Percentiles rank a stretch among this genome's conserved stretches.
Conservation (phyloP, 2,329 filamentous ascomycete species). For the Fusarium domesticum region DNA sequence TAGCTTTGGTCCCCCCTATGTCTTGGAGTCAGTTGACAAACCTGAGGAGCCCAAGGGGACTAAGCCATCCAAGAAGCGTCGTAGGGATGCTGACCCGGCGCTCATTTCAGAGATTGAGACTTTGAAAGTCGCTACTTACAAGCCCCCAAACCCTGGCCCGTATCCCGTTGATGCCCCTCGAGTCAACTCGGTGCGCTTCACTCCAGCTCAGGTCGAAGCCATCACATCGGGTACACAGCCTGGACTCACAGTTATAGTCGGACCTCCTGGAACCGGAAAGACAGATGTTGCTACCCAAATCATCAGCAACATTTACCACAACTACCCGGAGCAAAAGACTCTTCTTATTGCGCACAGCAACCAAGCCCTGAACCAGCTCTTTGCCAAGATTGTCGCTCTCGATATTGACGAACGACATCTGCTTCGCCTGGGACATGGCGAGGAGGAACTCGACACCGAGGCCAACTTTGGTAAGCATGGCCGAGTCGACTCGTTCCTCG, state of each 20-base stretch:
- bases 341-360: constrained; percentile 95
- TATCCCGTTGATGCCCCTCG: constrained; percentile 84
- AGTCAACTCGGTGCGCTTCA: constrained; percentile 82
- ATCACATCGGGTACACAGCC: constrained; percentile 93
- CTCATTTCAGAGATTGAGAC: constrained; percentile 62
- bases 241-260: constrained; percentile 88
- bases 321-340: constrained; percentile 90
- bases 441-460: constrained; percentile 87
- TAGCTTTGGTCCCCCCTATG: constrained; percentile 83
- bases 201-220: constrained; percentile 84
- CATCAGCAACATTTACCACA: constrained; percentile 98
- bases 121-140: constrained; percentile 84
- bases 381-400: constrained; percentile 94
- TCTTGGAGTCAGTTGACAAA: constrained; percentile 66
- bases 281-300: constrained; percentile 99
- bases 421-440: constrained; percentile 86
- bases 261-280: constrained; percentile 94
- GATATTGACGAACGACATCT: constrained; percentile 96
- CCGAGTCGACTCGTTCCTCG: constrained; percentile 90
- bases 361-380: constrained; percentile 94
- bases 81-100: constrained; percentile 70
- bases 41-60: constrained; percentile 47
- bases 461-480: constrained; percentile 91
- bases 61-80: constrained; percentile 79
- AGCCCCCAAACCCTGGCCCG: constrained; percentile 81